These are phyloP conservation scores for Termitomyces sp. DNA, from an alignment of 768 basidiomycete species.

Conservation along the genomic window DNA sequence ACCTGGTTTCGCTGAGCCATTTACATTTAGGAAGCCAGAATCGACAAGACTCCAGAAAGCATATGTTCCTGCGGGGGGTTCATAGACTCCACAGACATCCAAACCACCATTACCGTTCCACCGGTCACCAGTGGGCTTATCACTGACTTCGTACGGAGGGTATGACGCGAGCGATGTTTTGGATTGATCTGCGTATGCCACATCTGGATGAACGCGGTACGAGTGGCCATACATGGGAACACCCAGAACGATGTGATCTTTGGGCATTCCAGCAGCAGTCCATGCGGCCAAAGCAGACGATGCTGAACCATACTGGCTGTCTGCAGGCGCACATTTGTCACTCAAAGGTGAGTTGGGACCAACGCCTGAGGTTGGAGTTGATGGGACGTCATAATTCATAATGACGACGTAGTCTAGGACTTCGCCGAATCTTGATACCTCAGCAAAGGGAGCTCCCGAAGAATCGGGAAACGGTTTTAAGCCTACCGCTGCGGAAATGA, in stretches of 20 bases:
- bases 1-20: conserved; percentile 38
- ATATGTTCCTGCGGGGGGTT: conserved; percentile 53
- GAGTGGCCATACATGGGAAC: conserved; percentile 85
- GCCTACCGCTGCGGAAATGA: conserved; percentile 71
- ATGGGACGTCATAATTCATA: conserved; percentile 72
- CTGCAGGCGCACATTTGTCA: conserved; percentile 65
- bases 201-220: conserved; percentile 39
- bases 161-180: conserved; percentile 38
- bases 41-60: conserved; percentile 63
- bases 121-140: conserved; percentile 49
- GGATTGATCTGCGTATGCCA: conserved; percentile 33
- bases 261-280: conserved; percentile 76
- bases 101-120: conserved; percentile 48
- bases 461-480: conserved; percentile 62
- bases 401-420: conserved; percentile 73
- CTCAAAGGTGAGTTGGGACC: conserved; percentile 85
- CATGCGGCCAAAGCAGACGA: conserved; percentile 70
- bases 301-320: conserved; percentile 70
- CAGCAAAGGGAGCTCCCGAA: conserved; percentile 50
- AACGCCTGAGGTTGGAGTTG: conserved; percentile 48
- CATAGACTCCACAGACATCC: conserved; percentile 58
- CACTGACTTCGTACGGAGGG: conserved; percentile 45
- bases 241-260: conserved; percentile 71
- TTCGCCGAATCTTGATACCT: conserved; percentile 64
- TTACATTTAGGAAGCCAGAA: conserved; percentile 47